Conservation (phyloP, 768 basidiomycete genomes). For the Serendipita sp. region DNA sequence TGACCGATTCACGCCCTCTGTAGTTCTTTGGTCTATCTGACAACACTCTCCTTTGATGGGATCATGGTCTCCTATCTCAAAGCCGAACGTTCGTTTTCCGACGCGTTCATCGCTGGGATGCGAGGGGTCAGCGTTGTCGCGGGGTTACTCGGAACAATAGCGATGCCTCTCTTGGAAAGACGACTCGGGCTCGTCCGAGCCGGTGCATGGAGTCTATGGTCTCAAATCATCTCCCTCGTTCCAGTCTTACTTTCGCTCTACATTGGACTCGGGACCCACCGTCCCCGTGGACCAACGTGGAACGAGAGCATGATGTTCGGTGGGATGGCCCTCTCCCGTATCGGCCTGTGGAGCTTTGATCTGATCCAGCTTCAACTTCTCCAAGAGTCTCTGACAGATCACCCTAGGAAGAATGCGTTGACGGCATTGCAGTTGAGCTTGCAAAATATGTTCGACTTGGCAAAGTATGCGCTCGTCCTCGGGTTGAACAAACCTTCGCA, state of each 20-base stretch:
- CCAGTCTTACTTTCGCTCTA: conserved; percentile 25
- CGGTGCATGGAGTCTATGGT: conserved; percentile 35
- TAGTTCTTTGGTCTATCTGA: not conserved
- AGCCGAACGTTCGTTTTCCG: conserved; percentile 24
- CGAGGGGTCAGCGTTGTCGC: conserved; percentile 30
- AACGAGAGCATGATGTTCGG: not conserved
- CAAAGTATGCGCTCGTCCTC: conserved; percentile 23
- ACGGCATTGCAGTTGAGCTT: conserved; percentile 25
- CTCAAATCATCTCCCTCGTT: conserved; percentile 28
- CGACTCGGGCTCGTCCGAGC: conserved; percentile 31
- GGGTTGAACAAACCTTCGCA: conserved; percentile 12
- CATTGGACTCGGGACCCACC: not conserved
- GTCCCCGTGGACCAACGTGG: not conserved
- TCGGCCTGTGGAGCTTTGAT: conserved; percentile 40
- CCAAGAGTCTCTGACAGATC: conserved; percentile 27
- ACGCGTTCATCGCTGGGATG: conserved; percentile 36
- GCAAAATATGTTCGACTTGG: conserved; percentile 16
- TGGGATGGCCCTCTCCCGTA: conserved; percentile 32
- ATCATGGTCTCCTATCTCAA: conserved; percentile 38
- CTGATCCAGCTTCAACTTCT: conserved; percentile 34
- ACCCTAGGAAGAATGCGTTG: conserved; percentile 31
- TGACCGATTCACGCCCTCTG: not conserved
- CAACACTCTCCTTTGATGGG: conserved; percentile 29
- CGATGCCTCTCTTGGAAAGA: conserved; percentile 22
- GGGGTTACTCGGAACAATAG: conserved; percentile 31